A percentile compares a stretch with the other conserved stretches of the same genome.
Evolutionary conservation across 495 filamentous ascomycete genomes (phyloP).

Genomic region (Parathielavia hyrcaniae): DNA sequence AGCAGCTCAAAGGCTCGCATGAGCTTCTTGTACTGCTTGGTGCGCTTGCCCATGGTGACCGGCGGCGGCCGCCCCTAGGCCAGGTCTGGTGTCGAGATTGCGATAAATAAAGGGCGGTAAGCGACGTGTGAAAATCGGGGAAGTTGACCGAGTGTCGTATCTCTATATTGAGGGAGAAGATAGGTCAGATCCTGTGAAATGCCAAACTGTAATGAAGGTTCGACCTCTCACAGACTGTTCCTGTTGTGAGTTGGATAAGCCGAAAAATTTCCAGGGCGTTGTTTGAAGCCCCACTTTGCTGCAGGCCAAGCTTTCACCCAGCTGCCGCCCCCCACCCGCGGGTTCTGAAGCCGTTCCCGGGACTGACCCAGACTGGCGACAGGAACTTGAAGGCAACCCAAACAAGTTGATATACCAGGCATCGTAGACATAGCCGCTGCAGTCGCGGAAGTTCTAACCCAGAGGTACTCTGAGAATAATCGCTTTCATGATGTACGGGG

Average conservation of each 20-base stretch:
- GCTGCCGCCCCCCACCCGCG: slow-evolving; percentile 1
- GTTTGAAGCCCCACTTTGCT: slow-evolving; percentile 11
- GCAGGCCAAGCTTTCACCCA: slow-evolving; percentile 14
- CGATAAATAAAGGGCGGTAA: neutral
- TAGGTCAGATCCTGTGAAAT: neutral
- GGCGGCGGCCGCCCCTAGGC: slow-evolving; percentile 3
- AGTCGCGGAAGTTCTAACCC: too few species aligned
- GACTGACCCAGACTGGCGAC: too few species aligned
- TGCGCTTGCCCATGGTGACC: slow-evolving; percentile 62
- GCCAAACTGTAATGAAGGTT: neutral
- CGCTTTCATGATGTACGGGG: too few species aligned
- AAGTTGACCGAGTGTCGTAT: neutral
- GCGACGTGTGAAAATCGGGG: neutral
- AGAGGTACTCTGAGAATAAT: too few species aligned
- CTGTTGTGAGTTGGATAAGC: neutral
- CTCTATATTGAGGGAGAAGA: too few species aligned
- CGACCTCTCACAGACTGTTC: neutral
- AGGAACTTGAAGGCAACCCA: neutral
- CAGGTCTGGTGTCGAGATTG: neutral
- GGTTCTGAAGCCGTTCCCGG: neutral
- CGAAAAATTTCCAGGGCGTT: slow-evolving; percentile 25
- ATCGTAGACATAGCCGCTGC: too few species aligned
- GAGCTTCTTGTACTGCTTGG: slow-evolving; percentile 92
- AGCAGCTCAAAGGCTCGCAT: slow-evolving; percentile 67
- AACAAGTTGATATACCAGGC: neutral